Evolutionary conservation across 352 stramenopile species (phyloP), one percentile per base, ranked within the genome.

Genomic region (Phytopythium litorale): DNA sequence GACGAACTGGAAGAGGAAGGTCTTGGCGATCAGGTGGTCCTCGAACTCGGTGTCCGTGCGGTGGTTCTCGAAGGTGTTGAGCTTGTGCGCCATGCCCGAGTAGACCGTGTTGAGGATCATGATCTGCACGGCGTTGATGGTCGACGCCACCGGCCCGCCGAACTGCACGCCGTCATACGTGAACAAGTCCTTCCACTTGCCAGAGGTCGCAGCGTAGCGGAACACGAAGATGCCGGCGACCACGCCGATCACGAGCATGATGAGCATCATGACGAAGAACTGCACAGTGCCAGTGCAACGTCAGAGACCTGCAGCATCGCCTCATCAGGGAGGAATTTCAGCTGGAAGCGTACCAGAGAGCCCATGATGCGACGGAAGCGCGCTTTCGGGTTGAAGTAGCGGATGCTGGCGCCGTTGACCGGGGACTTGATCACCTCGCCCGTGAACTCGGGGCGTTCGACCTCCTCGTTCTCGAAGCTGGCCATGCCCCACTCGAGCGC

Each of bases 11-110:
- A 94, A 94, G 0, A 92, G 51, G 57, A 94, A 89, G 11, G 83
- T 91, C 62, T 92, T 91, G 61, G 66, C 81, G 66, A 94, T 92
- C 64, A 94, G 61, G 58, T 97, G 81, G 61, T 98, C 96, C 67
- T 98, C 85, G 75, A 96, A 98, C 66, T 98, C 89, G 3, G 94
- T 97, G 67, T 99, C 95, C 0, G 97, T 99, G 60, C 94, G 84
- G 67, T 99, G 97, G 76, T 99, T 99, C 67, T 99, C 97, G 21
- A 70, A 90, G 25, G 79, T 73, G 63, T 92, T 92, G 40, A 92
- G 70, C n/a, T 75, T 76, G 30, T 73, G 63, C 7, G 84, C 79
- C 28, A 92, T 68, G 4, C 71, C 73, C 19, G 71, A 83, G 65
- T 92, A 92, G 32, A 92, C 66, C 40, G 73, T 81, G 73, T 89